Evolutionary conservation across 2,329 filamentous ascomycete genomes (phyloP), one percentile per base, ranked within the genome.

Genomic region (Madurella mycetomatis): DNA sequence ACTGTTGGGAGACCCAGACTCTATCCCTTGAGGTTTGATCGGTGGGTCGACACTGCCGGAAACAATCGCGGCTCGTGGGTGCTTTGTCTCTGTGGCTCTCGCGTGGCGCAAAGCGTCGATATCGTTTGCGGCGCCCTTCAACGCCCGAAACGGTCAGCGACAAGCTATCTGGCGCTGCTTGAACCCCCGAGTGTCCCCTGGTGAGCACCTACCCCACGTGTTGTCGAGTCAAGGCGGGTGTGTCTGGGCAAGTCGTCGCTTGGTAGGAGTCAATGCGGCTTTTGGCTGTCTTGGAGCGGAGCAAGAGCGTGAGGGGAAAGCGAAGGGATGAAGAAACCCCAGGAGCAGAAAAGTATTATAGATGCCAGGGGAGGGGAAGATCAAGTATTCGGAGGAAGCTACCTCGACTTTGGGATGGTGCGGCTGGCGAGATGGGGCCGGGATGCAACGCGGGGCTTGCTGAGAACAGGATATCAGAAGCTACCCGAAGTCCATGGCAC

Each of bases 381-480:
- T 56, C 49, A 52, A 47, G 49, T 49, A 49, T 51, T 54, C n/a
- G 44, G 45, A 15, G 40, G 9, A 44, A 39, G 46, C 45, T 47
- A 42, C 41, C 25, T 40, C 37, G 31, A 52, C 48, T 30, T 25
- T 52, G 52, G 48, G 51, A 53, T 48, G 46, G 49, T 40, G 51
- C 44, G 49, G 48, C 37, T 49, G 53, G 58, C 47, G 43, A 46
- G 56, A 56, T 50, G 52, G 40, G 58, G 44, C 13, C 50, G 43
- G 45, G 53, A 60, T 60, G 51, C 56, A 48, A 62, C 58, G 55
- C 57, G 57, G 53, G 59, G 57, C 49, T 17, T 52, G 50, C 47
- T 51, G 51, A 53, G 57, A 65, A 58, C 59, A 62, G 63, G 60
- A 62, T 64, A 60, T 60, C 57, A 51, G 54, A 48, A 53, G 34